phyloP scores from a whole-genome alignment of 345 rosid species.

The Eucalyptus camaldulensis region DNA sequence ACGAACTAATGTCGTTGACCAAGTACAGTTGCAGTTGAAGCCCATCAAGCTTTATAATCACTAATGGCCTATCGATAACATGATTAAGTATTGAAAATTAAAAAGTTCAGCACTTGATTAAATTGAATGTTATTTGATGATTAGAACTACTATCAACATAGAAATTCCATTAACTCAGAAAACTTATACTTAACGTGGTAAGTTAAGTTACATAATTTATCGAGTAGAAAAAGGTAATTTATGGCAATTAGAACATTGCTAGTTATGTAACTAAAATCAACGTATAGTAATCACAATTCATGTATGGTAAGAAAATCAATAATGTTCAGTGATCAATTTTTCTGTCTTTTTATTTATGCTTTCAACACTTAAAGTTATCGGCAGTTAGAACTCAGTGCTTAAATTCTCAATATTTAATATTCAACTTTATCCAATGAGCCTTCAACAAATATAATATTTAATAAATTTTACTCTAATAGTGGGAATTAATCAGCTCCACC shows the following conservation, averaged over 20 bases:
- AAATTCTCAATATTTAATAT: not conserved
- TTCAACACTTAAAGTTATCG: not conserved
- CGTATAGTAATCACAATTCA: not conserved
- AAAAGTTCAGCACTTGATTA: not conserved
- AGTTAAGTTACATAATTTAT: not conserved
- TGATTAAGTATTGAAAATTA: not conserved
- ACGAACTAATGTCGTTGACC: not conserved
- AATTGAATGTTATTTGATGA: not conserved
- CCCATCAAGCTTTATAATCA: not conserved
- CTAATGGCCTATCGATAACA: not conserved
- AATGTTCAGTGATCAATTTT: not conserved
- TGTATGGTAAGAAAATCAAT: not conserved
- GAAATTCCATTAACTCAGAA: not conserved
- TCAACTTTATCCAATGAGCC: not conserved
- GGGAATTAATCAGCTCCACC: not conserved
- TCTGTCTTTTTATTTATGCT: not conserved
- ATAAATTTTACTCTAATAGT: not conserved
- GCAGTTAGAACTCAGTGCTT: not conserved
- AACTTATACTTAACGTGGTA: not conserved
- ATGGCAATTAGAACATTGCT: not conserved
- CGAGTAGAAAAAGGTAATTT: not conserved
- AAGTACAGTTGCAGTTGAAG: not conserved
- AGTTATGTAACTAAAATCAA: not conserved
- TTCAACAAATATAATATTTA: not conserved
- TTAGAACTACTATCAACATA: not conserved